Base-by-base conservation (phyloP, 2,329 filamentous ascomycete species). In the Clonostachys solani region DNA sequence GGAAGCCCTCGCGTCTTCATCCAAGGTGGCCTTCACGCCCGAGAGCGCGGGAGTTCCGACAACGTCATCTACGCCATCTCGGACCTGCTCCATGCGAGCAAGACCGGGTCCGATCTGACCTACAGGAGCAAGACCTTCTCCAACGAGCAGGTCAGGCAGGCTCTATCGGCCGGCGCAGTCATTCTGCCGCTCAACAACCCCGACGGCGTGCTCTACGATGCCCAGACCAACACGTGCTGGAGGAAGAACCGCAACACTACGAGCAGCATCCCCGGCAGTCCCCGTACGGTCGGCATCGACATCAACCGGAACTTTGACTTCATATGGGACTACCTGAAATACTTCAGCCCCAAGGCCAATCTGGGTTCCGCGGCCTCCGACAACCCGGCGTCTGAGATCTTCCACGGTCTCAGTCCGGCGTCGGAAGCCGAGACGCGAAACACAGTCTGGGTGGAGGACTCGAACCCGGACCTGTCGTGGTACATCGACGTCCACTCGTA, bases 401-500 rank as follows among this genome's bases (percentile, higher is more conserved):
- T 72, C 58, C 73, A 75, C 52, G 80, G 78, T 35, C 70, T 69
- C 2, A 63, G 60, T 12, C 66, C 78, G 3, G 71, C 73, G 45
- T 81, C 78, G 0, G 79, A 83, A 62, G 64, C 78, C 0, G 80
- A 83, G 63, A 75, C 77, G 3, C 66, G 73, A 57, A 78, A 72
- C 56, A 68, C 80, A 48, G 74, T 72, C 49, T 80, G 73, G 62
- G 59, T 78, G 9, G 64, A 80, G 56, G 69, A 76, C 52, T 64
- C 67, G 23, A 75, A 73, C 59, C 59, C 65, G 43, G 70, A 71
- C 38, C 62, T 82, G 40, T 67, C 72, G 23, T 82, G 78, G 77
- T 80, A 78, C 58, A 62, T 81, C 48, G 79, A 83, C 51, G 66
- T 83, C 42, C 80, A 83, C 66, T 80, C 77, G 1, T 75, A 68